Conservation (phyloP, 73 alveolate genomes). For the Stentor coeruleus region DNA sequence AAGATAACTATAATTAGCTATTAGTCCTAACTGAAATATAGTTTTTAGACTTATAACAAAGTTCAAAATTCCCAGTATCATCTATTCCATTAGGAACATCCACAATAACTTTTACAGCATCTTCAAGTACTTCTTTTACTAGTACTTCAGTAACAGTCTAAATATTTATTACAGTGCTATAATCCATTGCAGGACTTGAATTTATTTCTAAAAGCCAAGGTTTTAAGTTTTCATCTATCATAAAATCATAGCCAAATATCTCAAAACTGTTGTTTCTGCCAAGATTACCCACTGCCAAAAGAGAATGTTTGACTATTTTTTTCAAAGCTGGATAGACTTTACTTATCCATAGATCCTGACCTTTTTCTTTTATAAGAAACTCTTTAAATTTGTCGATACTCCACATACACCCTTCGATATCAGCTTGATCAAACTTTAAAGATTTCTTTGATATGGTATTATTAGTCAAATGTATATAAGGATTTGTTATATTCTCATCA, state of each 20-base stretch:
- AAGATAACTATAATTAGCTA: too few species aligned
- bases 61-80: constrained; percentile 30
- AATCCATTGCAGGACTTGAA: constrained; percentile 86
- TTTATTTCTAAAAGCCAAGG: constrained; percentile 85
- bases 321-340: constrained; percentile 70
- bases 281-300: constrained; percentile 84
- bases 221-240: constrained; percentile 83
- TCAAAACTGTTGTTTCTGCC: constrained; percentile 81
- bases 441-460: constrained; percentile 39
- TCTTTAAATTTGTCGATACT: constrained; percentile 61
- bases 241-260: constrained; percentile 93
- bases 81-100: constrained; percentile 35
- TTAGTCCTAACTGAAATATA: too few species aligned
- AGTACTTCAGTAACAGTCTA: constrained; percentile 46
- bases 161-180: constrained; percentile 81
- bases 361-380: constrained; percentile 41
- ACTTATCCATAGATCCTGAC: constrained; percentile 79
- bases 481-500: constrained; percentile 27
- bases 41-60: too few species aligned
- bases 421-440: constrained; percentile 48
- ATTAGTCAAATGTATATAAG: constrained; percentile 44
- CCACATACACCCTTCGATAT: constrained; percentile 97
- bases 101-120: constrained; percentile 37
- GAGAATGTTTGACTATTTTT: constrained; percentile 70
- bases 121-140: constrained; percentile 51